Evolutionary conservation across 257 asterid genomes (phyloP).

Genomic region (Penstemon newberryi): DNA sequence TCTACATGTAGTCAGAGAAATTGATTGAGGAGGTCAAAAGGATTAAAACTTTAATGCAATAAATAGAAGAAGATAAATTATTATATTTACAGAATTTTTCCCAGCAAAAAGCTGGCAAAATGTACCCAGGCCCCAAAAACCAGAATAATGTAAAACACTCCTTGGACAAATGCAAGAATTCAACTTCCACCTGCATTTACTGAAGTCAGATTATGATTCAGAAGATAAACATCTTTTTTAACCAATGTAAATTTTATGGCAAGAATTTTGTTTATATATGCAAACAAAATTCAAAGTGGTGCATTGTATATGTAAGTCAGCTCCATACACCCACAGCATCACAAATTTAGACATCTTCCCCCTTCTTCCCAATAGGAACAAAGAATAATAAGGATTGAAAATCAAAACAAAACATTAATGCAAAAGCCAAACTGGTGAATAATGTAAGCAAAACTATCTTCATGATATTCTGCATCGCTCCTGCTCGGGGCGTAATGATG

Average conservation of each 20-base stretch:
- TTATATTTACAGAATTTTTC: conserved; percentile 45
- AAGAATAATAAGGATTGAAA: not conserved
- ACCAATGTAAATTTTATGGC: not conserved
- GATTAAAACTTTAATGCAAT: conserved; percentile 18
- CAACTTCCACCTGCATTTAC: conserved; percentile 80
- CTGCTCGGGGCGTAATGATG: too few relatives aligned
- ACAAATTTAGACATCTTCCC: not conserved
- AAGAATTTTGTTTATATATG: not conserved
- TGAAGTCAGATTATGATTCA: conserved; percentile 32
- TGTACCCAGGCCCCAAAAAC: conserved; percentile 28
- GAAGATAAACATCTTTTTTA: conserved; percentile 13
- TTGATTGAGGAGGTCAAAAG: conserved; percentile 23
- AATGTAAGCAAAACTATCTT: not conserved
- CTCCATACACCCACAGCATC: conserved; percentile 4
- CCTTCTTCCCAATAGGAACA: not conserved
- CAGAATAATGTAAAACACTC: conserved; percentile 11
- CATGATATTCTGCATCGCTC: not conserved
- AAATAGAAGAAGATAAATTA: conserved; percentile 2
- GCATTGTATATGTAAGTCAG: not conserved
- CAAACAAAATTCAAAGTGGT: not conserved
- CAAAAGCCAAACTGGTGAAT: not conserved
- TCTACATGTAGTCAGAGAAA: conserved; percentile 26
- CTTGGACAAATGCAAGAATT: conserved; percentile 26
- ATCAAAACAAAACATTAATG: not conserved
- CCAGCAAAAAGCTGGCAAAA: conserved; percentile 38